Percentiles rank a stretch among this genome's conserved stretches.
Conservation (phyloP, 192 early-diverging fungal species). For the Spizellomyces punctatus region DNA sequence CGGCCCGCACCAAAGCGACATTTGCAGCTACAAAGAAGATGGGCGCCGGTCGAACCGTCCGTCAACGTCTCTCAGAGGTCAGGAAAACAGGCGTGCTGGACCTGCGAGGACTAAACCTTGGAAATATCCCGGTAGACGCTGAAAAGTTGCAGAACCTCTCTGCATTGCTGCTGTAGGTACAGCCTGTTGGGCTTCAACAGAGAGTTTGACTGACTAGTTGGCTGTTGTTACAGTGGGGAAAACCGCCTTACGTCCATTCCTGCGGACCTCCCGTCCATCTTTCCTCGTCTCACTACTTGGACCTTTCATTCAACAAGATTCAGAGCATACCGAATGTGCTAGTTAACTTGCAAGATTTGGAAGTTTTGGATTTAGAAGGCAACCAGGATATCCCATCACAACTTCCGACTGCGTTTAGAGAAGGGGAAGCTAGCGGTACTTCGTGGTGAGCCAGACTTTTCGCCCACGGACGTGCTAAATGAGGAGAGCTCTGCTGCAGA, state of each 20-base stretch:
- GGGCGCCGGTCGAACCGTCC: conserved; percentile 32
- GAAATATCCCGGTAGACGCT: conserved; percentile 40
- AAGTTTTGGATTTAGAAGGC: conserved; percentile 44
- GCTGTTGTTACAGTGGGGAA: conserved; percentile 33
- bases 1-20: conserved; percentile 28
- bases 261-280: conserved; percentile 28
- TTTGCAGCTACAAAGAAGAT: conserved; percentile 26
- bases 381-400: conserved; percentile 32
- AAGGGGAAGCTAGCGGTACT: conserved; percentile 25
- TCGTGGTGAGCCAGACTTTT: conserved; percentile 5
- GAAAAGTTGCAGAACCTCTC: conserved; percentile 32
- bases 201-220: neutral
- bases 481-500: neutral
- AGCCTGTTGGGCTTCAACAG: neutral
- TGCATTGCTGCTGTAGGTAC: conserved; percentile 45
- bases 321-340: conserved; percentile 26
- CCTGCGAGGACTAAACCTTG: conserved; percentile 35
- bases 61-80: conserved; percentile 45
- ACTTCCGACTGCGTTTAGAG: conserved; percentile 34
- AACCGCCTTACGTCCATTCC: conserved; percentile 44
- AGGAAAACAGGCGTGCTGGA: conserved; percentile 42
- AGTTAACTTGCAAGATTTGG: conserved; percentile 39
- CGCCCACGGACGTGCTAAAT: conserved; percentile 16
- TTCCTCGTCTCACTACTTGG: conserved; percentile 48
- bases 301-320: conserved; percentile 43